Base-by-base conservation (phyloP, 108 stramenopile genomes). In the Aurantiochytrium sp. region DNA sequence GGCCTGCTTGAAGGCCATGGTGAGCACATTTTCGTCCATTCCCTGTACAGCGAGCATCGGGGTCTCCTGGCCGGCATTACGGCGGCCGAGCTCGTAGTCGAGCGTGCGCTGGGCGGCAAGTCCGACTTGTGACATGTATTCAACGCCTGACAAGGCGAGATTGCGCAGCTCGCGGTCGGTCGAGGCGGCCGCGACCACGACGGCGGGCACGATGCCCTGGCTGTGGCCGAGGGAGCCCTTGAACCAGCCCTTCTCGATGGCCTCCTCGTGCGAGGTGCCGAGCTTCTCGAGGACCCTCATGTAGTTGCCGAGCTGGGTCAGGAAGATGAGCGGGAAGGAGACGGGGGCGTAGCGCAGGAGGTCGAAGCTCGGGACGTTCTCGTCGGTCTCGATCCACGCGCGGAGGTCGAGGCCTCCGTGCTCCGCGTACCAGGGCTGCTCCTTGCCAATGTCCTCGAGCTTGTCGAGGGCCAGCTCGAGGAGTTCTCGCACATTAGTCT, bases 291-390 rank as follows among this genome's bases (percentile, higher is more conserved):
- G 34, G 22, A 39, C 37, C 4, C 48, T 12, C 30, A 55, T 32
- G 31, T 55, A 55, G 3, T 34, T 34, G 17, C 30, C 54, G 27
- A 55, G 4, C 15, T 55, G 54, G 54, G 55, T 52, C 4, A 86
- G 37, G 36, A 52, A 52, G 15, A 55, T 55, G 52, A 86, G 52
- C 37, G 86, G 86, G 3, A 39, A 86, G 54, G 86, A 86, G 30
- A 86, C 86, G 37, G 86, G 86, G 24, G 86, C 81, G 24, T n/a
- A 50, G 81, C 59, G 59, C 8, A 65, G 59, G 59, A 65, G 59
- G 2, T 65, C 59, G 34, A 65, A 81, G 73, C 39, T 81, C 19
- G 39, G 45, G 3, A 81, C 42, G 24, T 41, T 2, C 1, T 81
- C 45, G 73, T 81, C 73, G n/a, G 36, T 34, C 27, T 30, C 59